Evolutionary conservation across 164 flowering plant genomes (phyloP), one percentile per base, ranked within the genome.

Genomic region (Vitis labrusca): DNA sequence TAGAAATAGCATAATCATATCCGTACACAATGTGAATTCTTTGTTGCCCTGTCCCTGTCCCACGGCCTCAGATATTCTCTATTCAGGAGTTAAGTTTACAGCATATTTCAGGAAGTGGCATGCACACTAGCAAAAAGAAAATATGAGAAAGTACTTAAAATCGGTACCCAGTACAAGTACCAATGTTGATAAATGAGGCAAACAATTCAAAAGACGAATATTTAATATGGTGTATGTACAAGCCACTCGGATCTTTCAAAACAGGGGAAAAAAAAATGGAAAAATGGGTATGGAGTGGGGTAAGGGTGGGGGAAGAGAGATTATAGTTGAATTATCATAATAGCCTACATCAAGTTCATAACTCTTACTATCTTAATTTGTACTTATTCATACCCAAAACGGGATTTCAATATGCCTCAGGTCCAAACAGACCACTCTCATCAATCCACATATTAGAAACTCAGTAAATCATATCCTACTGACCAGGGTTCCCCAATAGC

Each of bases 401-500:
- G 63, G 51, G 72, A 9, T 59, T 64, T 69, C 61, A 59, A 51
- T 32, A 69, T 30, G 37, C 30, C 78, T 70, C 66, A 52, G 30
- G 67, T 60, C 50, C 27, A 66, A 56, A 50, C 63, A 19, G 70
- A 66, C 63, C 17, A 65, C 27, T 14, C 50, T 66, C 16, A 61
- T 2, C 56, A 19, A 65, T 61, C 63, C 69, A 66, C 60, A 66
- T 58, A 30, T 62, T 12, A 23, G 58, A 67, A 62, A 71, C 61
- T 37, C 69, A 59, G 32, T 50, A 51, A 64, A 58, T 15, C 30
- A 17, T 9, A 50, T 19, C 19, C 73, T 77, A 89, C 78, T 81
- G 82, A 63, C 91, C 90, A 5, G 67, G 84, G 73, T 84, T 91
- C 53, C 91, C 89, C 74, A 89, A 76, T 60, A 89, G 93, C 30